These are phyloP conservation scores for Geopyxis carbonaria DNA, from an alignment of 495 filamentous ascomycete species.

Conservation along the genomic window DNA sequence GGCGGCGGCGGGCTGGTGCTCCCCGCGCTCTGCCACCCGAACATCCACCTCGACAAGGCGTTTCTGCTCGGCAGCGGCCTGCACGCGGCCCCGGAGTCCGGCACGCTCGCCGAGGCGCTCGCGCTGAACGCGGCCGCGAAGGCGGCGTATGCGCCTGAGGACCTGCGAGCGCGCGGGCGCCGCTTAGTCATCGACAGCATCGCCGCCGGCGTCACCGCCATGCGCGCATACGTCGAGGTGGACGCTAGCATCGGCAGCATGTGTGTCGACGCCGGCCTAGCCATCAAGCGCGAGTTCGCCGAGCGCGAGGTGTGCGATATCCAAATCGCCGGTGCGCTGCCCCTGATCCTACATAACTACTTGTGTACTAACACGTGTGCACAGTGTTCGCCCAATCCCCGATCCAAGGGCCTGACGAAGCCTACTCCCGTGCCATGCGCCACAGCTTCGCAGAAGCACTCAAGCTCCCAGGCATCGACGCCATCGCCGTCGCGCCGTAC, in stretches of 20 bases:
- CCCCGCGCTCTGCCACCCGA: conserved; percentile 53
- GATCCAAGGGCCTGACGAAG: no score
- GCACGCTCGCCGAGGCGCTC: conserved; percentile 52
- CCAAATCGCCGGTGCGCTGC: conserved; percentile 38
- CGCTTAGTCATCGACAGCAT: conserved; percentile 53
- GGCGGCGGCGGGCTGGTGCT: conserved; percentile 28
- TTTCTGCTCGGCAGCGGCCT: conserved; percentile 46
- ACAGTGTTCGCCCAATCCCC: no score
- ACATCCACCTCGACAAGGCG: conserved; percentile 62
- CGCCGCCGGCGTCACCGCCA: conserved; percentile 47
- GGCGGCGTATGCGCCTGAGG: conserved; percentile 37
- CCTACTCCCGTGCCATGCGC: no score
- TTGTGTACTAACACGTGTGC: no score
- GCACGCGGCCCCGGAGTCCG: conserved; percentile 37
- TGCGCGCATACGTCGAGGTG: conserved; percentile 60
- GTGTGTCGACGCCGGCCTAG: conserved; percentile 42
- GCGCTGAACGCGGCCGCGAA: conserved; percentile 44
- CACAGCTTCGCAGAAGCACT: conserved; percentile 35
- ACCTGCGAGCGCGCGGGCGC: conserved; percentile 44
- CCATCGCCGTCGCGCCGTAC: conserved; percentile 53
- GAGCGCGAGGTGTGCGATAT: conserved; percentile 35
- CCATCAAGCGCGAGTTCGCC: conserved; percentile 39
- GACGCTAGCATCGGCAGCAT: conserved; percentile 42
- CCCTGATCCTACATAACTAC: neutral
- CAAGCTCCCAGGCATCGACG: conserved; percentile 34